phyloP scores from a whole-genome alignment of 257 asterid species.

The Solanum pimpinellifolium region DNA sequence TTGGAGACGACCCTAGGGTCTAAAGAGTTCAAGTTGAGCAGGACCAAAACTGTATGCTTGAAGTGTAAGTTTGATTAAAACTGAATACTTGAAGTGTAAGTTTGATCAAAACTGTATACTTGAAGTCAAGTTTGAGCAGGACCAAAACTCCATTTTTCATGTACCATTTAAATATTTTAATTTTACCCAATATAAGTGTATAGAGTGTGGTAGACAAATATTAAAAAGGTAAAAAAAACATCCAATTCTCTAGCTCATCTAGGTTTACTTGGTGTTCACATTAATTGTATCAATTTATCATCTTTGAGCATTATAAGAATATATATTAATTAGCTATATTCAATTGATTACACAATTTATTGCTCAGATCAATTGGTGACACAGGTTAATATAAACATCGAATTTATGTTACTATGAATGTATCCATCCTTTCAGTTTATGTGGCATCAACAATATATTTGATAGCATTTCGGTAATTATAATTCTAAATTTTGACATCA shows the following conservation, averaged over 20 bases:
- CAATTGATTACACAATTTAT: not conserved
- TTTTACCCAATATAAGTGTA: not conserved
- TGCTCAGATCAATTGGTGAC: not conserved
- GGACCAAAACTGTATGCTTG: not conserved
- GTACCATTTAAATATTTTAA: not conserved
- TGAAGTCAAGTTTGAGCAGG: not conserved
- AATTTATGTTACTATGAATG: not conserved
- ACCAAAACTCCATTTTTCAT: not conserved
- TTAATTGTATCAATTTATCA: not conserved
- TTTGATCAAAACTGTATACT: not conserved
- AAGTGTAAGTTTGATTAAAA: not conserved
- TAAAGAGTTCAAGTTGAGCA: not conserved
- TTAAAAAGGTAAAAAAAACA: not conserved
- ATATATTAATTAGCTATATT: not conserved
- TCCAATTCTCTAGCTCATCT: not conserved
- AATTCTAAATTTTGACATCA: not conserved
- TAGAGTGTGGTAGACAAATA: not conserved
- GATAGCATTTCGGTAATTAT: not conserved
- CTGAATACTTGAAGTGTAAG: not conserved
- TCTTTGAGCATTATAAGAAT: not conserved
- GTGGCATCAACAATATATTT: not conserved
- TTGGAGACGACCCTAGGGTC: not conserved
- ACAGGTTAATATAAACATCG: not conserved
- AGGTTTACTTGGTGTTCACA: not conserved
- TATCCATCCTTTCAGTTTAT: not conserved